A percentile compares a stretch with the other conserved stretches of the same genome.
Conservation (phyloP, 257 asterid species). For the Nicotiana obtusifolia region DNA sequence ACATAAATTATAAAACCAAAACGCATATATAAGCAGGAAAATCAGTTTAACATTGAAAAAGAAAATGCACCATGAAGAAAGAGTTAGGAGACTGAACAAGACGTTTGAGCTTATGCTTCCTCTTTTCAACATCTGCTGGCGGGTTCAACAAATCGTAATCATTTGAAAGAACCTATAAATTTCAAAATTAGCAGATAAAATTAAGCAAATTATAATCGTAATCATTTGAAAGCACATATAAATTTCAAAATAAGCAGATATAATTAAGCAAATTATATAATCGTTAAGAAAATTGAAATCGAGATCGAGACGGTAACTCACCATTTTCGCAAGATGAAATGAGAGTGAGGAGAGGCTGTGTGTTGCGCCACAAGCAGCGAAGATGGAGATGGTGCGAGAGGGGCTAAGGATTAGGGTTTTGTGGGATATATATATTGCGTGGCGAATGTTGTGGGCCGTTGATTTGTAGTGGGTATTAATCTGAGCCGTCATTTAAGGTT, state of each 20-base stretch:
- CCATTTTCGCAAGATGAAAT: not conserved
- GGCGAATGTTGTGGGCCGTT: not conserved
- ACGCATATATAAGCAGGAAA: not conserved
- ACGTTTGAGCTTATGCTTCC: constrained; percentile 78
- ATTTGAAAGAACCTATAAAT: constrained; percentile 41
- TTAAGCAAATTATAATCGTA: constrained; percentile 14
- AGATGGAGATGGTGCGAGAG: not conserved
- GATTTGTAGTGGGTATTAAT: not conserved
- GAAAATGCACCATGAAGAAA: constrained; percentile 36
- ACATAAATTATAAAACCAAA: not conserved
- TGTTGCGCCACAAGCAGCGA: not conserved
- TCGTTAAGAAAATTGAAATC: not conserved
- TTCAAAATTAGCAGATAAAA: not conserved
- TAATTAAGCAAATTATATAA: too few species aligned
- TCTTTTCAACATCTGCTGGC: constrained; percentile 64
- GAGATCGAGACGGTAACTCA: not conserved
- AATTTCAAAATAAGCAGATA: not conserved
- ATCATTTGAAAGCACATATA: constrained; percentile 47
- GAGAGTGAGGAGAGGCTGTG: not conserved
- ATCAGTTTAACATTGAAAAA: not conserved
- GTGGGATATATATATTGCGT: not conserved
- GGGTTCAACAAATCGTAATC: constrained; percentile 61
- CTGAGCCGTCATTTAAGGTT: not conserved
- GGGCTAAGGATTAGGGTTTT: not conserved
- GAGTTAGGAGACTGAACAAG: constrained; percentile 50